These are phyloP conservation scores for Cenchrus americanus DNA, from an alignment of 176 grass and related monocot species.

Conservation along the genomic window DNA sequence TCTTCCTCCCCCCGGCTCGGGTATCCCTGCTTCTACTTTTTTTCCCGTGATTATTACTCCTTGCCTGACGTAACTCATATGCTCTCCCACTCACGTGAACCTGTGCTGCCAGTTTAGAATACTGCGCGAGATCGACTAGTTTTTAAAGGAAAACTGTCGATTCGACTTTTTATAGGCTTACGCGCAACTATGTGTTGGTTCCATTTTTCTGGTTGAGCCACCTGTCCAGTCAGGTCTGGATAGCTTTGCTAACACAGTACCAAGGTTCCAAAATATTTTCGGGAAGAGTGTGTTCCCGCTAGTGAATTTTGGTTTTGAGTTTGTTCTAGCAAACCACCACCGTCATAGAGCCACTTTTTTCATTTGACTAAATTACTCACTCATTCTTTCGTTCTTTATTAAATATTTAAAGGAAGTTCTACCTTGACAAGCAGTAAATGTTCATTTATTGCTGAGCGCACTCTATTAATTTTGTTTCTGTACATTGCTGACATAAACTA, in stretches of 20 bases:
- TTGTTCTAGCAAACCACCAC: neutral
- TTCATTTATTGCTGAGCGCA: slow-evolving; percentile 1
- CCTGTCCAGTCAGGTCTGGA: neutral
- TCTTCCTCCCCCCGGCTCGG: neutral
- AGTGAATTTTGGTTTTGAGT: neutral
- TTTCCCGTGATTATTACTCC: neutral
- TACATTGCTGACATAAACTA: slow-evolving; percentile 37
- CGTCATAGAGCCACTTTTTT: neutral
- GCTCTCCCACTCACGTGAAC: neutral
- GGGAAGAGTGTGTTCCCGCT: neutral
- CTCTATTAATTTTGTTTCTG: slow-evolving; percentile 20
- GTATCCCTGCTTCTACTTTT: neutral
- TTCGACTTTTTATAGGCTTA: neutral
- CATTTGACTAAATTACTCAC: neutral
- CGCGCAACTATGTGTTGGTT: neutral
- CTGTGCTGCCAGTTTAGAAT: neutral
- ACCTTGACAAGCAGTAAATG: slow-evolving; percentile 1
- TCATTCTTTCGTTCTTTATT: neutral
- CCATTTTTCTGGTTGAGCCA: neutral
- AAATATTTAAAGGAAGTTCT: neutral
- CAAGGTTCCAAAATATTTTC: neutral
- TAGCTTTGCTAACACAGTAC: neutral
- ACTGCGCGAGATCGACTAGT: neutral
- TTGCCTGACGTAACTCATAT: neutral
- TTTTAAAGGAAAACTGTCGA: neutral